Percentiles rank a stretch among this genome's conserved stretches.
phyloP scores from a whole-genome alignment of 2,329 filamentous ascomycete genomes.

The Colletotrichum sidae region DNA sequence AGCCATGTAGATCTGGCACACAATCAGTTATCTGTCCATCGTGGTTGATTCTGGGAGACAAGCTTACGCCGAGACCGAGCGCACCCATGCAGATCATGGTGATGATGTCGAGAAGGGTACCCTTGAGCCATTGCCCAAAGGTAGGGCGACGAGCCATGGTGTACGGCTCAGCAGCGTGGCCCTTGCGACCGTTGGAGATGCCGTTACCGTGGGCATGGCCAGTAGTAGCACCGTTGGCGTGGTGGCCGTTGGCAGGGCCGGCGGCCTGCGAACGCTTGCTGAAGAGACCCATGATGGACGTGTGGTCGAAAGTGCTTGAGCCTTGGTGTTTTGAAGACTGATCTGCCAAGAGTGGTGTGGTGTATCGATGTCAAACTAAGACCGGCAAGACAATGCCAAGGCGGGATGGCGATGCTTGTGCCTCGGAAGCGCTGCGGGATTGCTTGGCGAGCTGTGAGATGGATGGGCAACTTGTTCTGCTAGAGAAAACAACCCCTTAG shows the following conservation, averaged over 20 bases:
- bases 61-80: constrained; percentile 72
- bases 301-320: neutral
- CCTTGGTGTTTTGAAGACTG: neutral
- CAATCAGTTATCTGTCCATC: neutral
- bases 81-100: constrained; percentile 76
- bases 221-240: constrained; percentile 6
- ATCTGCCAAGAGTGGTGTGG: too few relatives aligned
- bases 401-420: constrained; percentile 34
- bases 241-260: neutral
- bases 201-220: neutral
- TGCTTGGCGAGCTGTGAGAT: constrained; percentile 30
- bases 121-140: constrained; percentile 78
- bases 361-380: constrained; percentile 12
- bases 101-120: constrained; percentile 74
- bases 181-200: neutral
- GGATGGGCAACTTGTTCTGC: constrained; percentile 17
- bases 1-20: constrained; percentile 68
- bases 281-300: constrained; percentile 32
- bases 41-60: neutral
- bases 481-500: neutral
- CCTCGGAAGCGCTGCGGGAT: constrained; percentile 23
- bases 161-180: constrained; percentile 41
- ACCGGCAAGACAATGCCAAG: constrained; percentile 30
- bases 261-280: constrained; percentile 19
- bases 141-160: constrained; percentile 64